Evolutionary conservation across 2,329 filamentous ascomycete genomes (phyloP).

Genomic region (Aspergillus piperis): DNA sequence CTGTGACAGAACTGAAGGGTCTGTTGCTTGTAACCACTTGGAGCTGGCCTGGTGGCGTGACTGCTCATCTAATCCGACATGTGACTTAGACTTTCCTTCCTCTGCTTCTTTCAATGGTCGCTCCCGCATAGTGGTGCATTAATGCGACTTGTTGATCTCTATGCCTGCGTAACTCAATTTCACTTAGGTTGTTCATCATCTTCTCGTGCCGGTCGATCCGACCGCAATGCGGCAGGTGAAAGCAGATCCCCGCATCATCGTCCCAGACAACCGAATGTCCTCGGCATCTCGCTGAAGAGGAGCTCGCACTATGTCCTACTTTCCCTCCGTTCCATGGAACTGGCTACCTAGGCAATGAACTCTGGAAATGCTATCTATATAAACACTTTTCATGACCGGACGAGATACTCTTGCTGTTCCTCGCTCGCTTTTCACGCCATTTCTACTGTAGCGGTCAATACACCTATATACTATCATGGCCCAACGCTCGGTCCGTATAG

Average conservation of each 20-base stretch:
- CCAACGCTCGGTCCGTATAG: slow-evolving; percentile 31
- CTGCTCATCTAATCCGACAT: not conserved
- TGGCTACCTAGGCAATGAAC: not conserved
- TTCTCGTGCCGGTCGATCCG: not conserved
- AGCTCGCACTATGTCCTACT: not conserved
- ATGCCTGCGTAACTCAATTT: not conserved
- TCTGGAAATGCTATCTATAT: not conserved
- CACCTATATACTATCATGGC: slow-evolving; percentile 13
- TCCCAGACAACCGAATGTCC: slow-evolving; percentile 19
- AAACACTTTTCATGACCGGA: not conserved
- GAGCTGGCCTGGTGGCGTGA: not conserved
- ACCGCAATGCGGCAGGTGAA: not conserved
- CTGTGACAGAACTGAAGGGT: not conserved
- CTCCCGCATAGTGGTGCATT: too few species aligned
- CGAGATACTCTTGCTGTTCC: too few species aligned
- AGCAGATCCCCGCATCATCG: slow-evolving; percentile 17
- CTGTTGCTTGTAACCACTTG: not conserved
- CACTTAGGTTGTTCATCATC: not conserved
- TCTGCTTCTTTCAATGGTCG: not conserved
- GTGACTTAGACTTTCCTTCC: not conserved
- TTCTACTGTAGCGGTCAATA: not conserved
- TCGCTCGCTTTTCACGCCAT: too few species aligned
- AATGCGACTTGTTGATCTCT: too few species aligned
- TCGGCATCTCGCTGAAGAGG: not conserved
- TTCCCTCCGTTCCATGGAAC: not conserved